A percentile compares a stretch with the other conserved stretches of the same genome.
phyloP scores from a whole-genome alignment of 495 filamentous ascomycete genomes.

The Penicillium robsamsonii region DNA sequence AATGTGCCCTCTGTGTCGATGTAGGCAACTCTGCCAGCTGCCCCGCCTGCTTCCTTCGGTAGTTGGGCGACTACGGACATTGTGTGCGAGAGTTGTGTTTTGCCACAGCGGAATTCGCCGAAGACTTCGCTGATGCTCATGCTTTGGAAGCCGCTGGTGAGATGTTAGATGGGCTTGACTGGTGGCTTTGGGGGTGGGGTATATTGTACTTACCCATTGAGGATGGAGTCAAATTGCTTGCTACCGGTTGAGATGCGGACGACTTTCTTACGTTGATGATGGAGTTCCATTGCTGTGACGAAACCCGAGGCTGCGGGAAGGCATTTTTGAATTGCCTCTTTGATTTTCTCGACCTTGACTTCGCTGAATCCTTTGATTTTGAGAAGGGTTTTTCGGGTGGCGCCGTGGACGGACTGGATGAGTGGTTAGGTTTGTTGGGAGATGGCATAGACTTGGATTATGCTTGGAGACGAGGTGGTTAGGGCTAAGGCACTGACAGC shows the following conservation, averaged over 20 bases:
- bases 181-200: not conserved
- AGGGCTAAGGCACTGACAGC: slow-evolving; percentile 46
- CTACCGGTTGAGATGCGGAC: slow-evolving; percentile 71
- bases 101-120: slow-evolving; percentile 75
- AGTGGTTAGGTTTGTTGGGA: not conserved
- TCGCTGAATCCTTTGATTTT: slow-evolving; percentile 83
- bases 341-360: slow-evolving; percentile 78
- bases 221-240: slow-evolving; percentile 71
- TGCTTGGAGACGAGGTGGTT: not conserved
- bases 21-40: slow-evolving; percentile 76
- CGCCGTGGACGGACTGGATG: slow-evolving; percentile 60
- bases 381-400: slow-evolving; percentile 62
- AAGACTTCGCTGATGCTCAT: slow-evolving; percentile 77
- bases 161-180: not conserved
- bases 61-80: slow-evolving; percentile 67
- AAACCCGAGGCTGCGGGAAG: slow-evolving; percentile 66
- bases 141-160: slow-evolving; percentile 67
- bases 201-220: slow-evolving; percentile 54
- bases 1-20: slow-evolving; percentile 83
- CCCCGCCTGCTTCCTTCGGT: slow-evolving; percentile 64
- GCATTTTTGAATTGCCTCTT: slow-evolving; percentile 72
- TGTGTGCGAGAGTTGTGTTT: slow-evolving; percentile 68
- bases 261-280: slow-evolving; percentile 65
- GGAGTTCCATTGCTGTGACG: slow-evolving; percentile 71
- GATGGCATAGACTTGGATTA: slow-evolving; percentile 5